Conservation (phyloP, 2,329 filamentous ascomycete species). For the Hymenoscyphus infarciens region DNA sequence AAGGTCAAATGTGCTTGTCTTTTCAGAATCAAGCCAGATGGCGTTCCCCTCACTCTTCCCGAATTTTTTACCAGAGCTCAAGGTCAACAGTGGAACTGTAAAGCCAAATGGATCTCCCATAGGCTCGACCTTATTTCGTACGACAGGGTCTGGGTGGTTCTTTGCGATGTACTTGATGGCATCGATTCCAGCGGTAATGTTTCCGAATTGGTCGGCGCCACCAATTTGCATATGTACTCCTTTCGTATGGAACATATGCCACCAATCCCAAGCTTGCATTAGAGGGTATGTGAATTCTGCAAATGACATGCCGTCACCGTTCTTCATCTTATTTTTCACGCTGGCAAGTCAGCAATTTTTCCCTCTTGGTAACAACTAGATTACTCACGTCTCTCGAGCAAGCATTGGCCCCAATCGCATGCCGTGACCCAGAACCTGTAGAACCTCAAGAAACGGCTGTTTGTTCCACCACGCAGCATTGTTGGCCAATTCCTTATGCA, state of each 20-base stretch:
- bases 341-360: slow-evolving; percentile 23
- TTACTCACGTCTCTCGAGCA: slow-evolving; percentile 75
- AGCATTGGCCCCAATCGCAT: slow-evolving; percentile 85
- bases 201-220: slow-evolving; percentile 93
- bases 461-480: slow-evolving; percentile 82
- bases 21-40: slow-evolving; percentile 80
- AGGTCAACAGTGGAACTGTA: slow-evolving; percentile 86
- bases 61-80: slow-evolving; percentile 81
- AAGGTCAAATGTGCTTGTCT: slow-evolving; percentile 80
- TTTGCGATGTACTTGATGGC: slow-evolving; percentile 72
- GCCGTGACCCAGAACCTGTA: slow-evolving; percentile 68
- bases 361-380: background rate
- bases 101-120: slow-evolving; percentile 66
- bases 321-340: slow-evolving; percentile 78
- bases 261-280: slow-evolving; percentile 96
- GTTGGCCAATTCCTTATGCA: slow-evolving; percentile 67
- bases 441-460: slow-evolving; percentile 68
- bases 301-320: slow-evolving; percentile 88
- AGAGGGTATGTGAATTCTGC: slow-evolving; percentile 91
- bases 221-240: slow-evolving; percentile 83
- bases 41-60: slow-evolving; percentile 94
- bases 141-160: slow-evolving; percentile 46
- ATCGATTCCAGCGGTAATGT: slow-evolving; percentile 88
- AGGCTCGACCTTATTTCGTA: slow-evolving; percentile 43
- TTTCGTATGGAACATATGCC: slow-evolving; percentile 70